Conservation (phyloP, 2,329 filamentous ascomycete genomes). For the Fusarium nurragi region DNA sequence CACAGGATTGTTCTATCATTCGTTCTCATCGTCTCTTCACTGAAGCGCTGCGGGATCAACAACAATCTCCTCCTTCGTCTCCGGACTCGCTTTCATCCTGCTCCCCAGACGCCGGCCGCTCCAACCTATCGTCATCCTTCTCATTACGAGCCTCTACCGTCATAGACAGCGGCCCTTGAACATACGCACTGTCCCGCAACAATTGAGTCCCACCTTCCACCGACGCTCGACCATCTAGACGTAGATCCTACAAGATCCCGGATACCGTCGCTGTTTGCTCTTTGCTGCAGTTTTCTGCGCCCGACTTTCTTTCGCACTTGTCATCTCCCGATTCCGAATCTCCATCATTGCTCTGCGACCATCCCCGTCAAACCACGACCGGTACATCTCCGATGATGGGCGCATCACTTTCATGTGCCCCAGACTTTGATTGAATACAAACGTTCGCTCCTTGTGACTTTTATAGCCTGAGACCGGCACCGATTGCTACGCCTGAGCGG, state of each 20-base stretch:
- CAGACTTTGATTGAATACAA: conserved; percentile 43
- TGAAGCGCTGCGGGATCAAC: conserved; percentile 16
- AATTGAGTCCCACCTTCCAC: conserved; percentile 30
- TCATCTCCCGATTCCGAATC: conserved; percentile 1
- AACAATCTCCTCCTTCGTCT: neutral
- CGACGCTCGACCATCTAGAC: conserved; percentile 25
- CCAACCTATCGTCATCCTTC: conserved; percentile 10
- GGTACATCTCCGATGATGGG: conserved; percentile 47
- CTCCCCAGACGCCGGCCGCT: conserved; percentile 13
- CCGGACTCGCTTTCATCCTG: neutral
- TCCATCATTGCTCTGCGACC: conserved; percentile 2
- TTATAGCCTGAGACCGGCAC: conserved; percentile 29
- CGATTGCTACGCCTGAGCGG: conserved; percentile 35
- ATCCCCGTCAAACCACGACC: conserved; percentile 24
- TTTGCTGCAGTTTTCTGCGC: conserved; percentile 15
- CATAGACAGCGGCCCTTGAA: conserved; percentile 17
- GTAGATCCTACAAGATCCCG: conserved; percentile 29
- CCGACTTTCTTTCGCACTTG: conserved; percentile 10
- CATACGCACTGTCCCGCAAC: conserved; percentile 17
- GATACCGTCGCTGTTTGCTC: conserved; percentile 4
- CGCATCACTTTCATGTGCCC: conserved; percentile 43
- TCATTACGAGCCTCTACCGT: conserved; percentile 28
- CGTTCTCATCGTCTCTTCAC: conserved; percentile 6
- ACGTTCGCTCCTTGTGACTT: conserved; percentile 39
- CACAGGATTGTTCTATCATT: conserved; percentile 21